Evolutionary conservation across 2,329 filamentous ascomycete species (phyloP), one percentile per base, ranked within the genome.

Genomic region (Pseudopyrenochaeta lycopersici): DNA sequence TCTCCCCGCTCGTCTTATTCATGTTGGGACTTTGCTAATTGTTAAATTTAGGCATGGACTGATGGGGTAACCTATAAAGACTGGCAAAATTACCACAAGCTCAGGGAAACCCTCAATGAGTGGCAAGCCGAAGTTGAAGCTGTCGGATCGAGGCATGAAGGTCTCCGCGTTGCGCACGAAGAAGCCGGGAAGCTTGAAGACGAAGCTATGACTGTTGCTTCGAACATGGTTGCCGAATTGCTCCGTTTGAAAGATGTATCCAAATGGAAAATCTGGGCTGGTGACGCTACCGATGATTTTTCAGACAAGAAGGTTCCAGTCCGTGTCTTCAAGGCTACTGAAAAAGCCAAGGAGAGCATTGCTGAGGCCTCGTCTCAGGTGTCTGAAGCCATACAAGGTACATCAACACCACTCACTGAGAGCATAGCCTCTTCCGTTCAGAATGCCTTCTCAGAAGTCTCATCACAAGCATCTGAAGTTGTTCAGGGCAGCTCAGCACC

Each of bases 41-140:
- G 9, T 17, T 12, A 9, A 30, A 18, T n/a, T 7, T 31, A 54
- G 51, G 92, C 94, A 11, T 96, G 91, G 89, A 95, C 92, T 79
- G 92, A 98, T 52, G 92, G 92, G 29, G 86, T 99, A 56, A 96
- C 94, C 1, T 97, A 99, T 82, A 93, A 96, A 75, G 92, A 99
- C 74, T 99, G 95, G 95, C 87, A 89, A 54, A 95, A 94, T 74
- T 99, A 97, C 71, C 92, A 98, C 74, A 87, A 90, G 54, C 82
- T 99, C 52, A 96, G 91, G 79, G 86, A 85, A 48, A 89, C 90
- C 11, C 90, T 97, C 46, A 88, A 89, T 42, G 87, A 91, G 67
- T 97, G 94, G 92, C 89, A 91, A 49, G 82, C 86, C 31, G 91
- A 96, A 63, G 87, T 99, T 42, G 88, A 91, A 71, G 82, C 87